Percentiles rank a stretch among this genome's conserved stretches.
Evolutionary conservation across 2,329 filamentous ascomycete species (phyloP).

Genomic region (Aspergillus quadricinctus): DNA sequence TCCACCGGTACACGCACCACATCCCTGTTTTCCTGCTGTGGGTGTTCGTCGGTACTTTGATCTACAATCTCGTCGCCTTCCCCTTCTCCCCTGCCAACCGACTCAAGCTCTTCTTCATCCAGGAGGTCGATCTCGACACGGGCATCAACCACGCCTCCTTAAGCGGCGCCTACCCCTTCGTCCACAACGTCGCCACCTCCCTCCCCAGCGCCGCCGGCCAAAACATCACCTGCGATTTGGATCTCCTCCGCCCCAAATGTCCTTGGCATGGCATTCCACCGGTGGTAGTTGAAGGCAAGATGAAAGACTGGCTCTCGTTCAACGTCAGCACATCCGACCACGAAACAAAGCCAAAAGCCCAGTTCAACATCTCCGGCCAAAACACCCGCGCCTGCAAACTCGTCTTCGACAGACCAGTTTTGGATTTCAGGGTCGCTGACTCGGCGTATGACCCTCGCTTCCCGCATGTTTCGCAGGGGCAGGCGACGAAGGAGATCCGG

Average conservation of each 20-base stretch:
- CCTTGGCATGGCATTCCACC: slow-evolving; percentile 67
- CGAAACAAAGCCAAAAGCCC: slow-evolving; percentile 44
- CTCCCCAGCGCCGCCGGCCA: slow-evolving; percentile 68
- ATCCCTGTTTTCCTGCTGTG: slow-evolving; percentile 71
- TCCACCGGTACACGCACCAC: slow-evolving; percentile 81
- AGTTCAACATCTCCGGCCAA: slow-evolving; percentile 62
- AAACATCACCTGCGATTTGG: slow-evolving; percentile 49
- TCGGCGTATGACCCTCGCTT: slow-evolving; percentile 61
- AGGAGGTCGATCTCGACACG: slow-evolving; percentile 71
- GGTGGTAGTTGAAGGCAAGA: slow-evolving; percentile 52
- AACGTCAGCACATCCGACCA: slow-evolving; percentile 50
- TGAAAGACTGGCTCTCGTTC: slow-evolving; percentile 63
- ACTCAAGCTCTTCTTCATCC: slow-evolving; percentile 83
- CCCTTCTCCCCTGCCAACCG: slow-evolving; percentile 77
- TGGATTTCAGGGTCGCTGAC: slow-evolving; percentile 60
- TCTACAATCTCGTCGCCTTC: slow-evolving; percentile 83
- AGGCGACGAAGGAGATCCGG: slow-evolving; percentile 63
- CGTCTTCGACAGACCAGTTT: slow-evolving; percentile 64
- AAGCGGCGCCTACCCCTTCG: slow-evolving; percentile 62
- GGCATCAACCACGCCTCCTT: slow-evolving; percentile 67
- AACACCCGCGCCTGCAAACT: slow-evolving; percentile 79
- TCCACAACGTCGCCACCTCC: slow-evolving; percentile 61
- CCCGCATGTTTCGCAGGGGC: slow-evolving; percentile 53
- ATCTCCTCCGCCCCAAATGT: slow-evolving; percentile 54
- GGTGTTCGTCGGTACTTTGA: slow-evolving; percentile 68